Evolutionary conservation across 257 asterid genomes (phyloP).

Genomic region (Nicotiana sylvestris): DNA sequence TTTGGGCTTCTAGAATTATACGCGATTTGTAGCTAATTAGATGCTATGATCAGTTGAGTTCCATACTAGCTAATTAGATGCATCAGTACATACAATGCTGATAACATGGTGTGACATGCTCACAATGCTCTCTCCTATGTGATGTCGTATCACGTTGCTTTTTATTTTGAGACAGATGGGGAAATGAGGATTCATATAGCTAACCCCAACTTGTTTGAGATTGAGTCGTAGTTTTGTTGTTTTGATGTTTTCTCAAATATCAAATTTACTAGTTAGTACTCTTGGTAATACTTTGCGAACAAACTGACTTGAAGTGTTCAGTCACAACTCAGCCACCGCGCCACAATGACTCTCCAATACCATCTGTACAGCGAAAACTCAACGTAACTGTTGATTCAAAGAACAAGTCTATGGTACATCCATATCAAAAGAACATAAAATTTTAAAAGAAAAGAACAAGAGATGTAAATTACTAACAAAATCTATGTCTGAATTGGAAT

Average conservation of each 20-base stretch:
- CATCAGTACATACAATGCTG: not conserved
- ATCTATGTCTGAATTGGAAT: not conserved
- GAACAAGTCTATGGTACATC: not conserved
- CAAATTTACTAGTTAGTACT: not conserved
- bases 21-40: not conserved
- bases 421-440: not conserved
- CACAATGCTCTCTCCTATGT: not conserved
- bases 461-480: not conserved
- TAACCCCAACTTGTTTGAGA: not conserved
- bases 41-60: not conserved
- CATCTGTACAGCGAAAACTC: not conserved
- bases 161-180: not conserved
- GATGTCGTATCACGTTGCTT: not conserved
- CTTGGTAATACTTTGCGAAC: not conserved
- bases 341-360: not conserved
- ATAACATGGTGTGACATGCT: not conserved
- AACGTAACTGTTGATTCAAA: not conserved
- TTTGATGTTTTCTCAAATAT: not conserved
- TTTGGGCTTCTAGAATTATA: conserved; percentile 48
- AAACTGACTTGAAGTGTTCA: not conserved
- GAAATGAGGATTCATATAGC: not conserved
- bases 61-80: not conserved
- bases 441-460: not conserved
- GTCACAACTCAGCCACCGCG: not conserved
- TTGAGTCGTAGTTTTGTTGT: not conserved